phyloP scores from a whole-genome alignment of 345 rosid genomes.

The Gossypium mustelinum region DNA sequence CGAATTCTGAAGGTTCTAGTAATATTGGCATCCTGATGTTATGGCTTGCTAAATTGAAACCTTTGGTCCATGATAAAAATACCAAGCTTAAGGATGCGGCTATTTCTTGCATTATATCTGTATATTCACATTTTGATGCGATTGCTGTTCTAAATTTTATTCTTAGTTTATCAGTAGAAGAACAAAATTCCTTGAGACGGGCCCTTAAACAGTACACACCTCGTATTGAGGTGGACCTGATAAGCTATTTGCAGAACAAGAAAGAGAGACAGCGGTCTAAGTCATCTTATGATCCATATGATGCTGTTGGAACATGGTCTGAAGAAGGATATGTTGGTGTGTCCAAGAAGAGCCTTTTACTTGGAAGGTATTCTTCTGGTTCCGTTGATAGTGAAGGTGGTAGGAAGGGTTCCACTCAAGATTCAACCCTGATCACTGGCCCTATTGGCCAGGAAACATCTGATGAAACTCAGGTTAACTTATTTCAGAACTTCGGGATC shows the following conservation, averaged over 20 bases:
- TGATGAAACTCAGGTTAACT: constrained; percentile 63
- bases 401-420: constrained; percentile 81
- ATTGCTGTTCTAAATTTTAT: constrained; percentile 87
- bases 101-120: constrained; percentile 87
- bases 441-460: constrained; percentile 46
- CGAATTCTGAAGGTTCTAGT: constrained; percentile 74
- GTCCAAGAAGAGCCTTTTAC: constrained; percentile 63
- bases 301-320: constrained; percentile 85
- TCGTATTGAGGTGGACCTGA: constrained; percentile 94
- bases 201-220: constrained; percentile 92
- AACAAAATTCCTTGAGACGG: constrained; percentile 93
- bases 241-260: constrained; percentile 92
- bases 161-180: constrained; percentile 92
- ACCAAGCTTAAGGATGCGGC: constrained; percentile 93
- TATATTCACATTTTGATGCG: constrained; percentile 81
- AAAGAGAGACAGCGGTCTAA: constrained; percentile 87
- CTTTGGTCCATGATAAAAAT: constrained; percentile 84
- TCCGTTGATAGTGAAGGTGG: constrained; percentile 75
- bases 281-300: constrained; percentile 81
- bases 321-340: constrained; percentile 75
- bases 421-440: constrained; percentile 41
- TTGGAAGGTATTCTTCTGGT: constrained; percentile 82
- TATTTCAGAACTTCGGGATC: constrained; percentile 58
- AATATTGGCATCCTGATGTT: constrained; percentile 84
- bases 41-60: constrained; percentile 91